Evolutionary conservation across 2,329 filamentous ascomycete species (phyloP), one percentile per base, ranked within the genome.

Genomic region (Exophiala phaeomuriformis): DNA sequence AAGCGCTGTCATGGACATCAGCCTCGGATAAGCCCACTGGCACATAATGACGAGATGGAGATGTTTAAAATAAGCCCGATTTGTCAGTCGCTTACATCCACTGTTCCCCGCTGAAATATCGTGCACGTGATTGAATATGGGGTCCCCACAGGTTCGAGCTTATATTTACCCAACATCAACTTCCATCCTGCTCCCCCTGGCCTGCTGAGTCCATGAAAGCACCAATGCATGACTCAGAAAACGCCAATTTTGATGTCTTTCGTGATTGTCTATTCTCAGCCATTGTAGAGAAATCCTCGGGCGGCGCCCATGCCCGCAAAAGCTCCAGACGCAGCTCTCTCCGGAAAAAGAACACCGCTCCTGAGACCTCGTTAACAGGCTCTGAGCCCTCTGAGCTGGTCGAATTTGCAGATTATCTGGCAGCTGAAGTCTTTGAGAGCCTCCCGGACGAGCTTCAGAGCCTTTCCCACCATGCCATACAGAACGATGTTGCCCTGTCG

Each of bases 331-430:
- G 53, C 7, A 7, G 57, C 68, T 28, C 75, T 72, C 56, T 69
- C 73, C 51, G 68, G 71, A 50, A 71, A 69, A 45, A 77, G 37
- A 36, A 40, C 35, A 31, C 36, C 37, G 28, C 37, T 55, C 51
- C 57, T 54, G 33, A 49, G 45, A 42, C 32, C 50, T 35, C 54
- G 19, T 57, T 58, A 28, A 44, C 53, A 27, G 57, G 62, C 49
- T 64, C 69, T 12, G 73, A 80, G 61, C 80, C 79, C 3, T 84
- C 85, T 61, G 87, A 90, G 51, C 71, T 93, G 27, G 80, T 81
- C 29, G 89, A 94, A 1, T 94, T 94, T 69, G 82, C 87, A 50
- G 83, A 90, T 73, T 93, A 90, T 68, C 77, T 93, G 31, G 82
- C 87, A 28, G 70, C 73, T 45, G 79, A 86, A 65, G 80, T 84